Conservation (phyloP, 1,139 yeast species). For the Suhomyces taliae region DNA sequence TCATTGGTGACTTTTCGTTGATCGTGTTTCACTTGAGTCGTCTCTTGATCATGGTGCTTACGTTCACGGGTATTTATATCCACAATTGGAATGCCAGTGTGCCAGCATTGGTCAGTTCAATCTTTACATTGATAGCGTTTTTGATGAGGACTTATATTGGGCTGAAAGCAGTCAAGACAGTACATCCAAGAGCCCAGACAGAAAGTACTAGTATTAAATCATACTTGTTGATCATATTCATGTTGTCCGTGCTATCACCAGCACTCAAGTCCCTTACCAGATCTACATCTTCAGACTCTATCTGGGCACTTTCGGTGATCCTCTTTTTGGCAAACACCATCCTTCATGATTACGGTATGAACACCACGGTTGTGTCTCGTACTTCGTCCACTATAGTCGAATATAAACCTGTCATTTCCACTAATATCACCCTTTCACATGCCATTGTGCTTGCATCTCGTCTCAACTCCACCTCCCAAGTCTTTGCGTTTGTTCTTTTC, state of each 20-base stretch:
- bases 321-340: constrained; percentile 65
- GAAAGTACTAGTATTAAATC: constrained; percentile 49
- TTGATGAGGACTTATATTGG: constrained; percentile 9
- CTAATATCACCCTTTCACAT: constrained; percentile 80
- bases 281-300: constrained; percentile 90
- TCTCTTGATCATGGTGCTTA: constrained; percentile 57
- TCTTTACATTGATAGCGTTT: constrained; percentile 30
- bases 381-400: constrained; percentile 10
- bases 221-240: constrained; percentile 63
- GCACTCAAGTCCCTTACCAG: constrained; percentile 83
- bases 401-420: constrained; percentile 66
- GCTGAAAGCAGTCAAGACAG: constrained; percentile 16
- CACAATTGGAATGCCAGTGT: constrained; percentile 44
- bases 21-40: constrained; percentile 66
- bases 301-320: constrained; percentile 90
- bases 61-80: constrained; percentile 59
- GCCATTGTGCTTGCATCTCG: constrained; percentile 91
- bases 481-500: constrained; percentile 77
- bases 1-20: constrained; percentile 67
- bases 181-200: constrained; percentile 8
- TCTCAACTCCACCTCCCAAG: constrained; percentile 67
- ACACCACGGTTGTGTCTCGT: constrained; percentile 19
- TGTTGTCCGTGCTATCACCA: constrained; percentile 79
- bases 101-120: constrained; percentile 32
- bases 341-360: constrained; percentile 64